These are phyloP conservation scores for Russula virescens DNA, from an alignment of 768 basidiomycete genomes.

Conservation along the genomic window DNA sequence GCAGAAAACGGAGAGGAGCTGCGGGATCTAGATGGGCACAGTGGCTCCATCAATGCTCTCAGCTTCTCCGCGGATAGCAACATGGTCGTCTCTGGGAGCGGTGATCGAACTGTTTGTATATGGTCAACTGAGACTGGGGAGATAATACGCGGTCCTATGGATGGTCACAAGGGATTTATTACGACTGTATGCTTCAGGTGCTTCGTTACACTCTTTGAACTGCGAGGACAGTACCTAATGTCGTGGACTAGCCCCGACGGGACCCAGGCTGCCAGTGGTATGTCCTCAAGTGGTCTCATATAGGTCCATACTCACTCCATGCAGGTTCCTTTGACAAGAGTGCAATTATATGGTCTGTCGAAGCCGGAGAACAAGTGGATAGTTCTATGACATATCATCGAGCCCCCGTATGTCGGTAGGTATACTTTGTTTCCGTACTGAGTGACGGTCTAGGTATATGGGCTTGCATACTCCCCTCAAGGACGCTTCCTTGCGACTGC, in stretches of 20 bases:
- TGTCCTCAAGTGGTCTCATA: not conserved
- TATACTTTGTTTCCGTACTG: not conserved
- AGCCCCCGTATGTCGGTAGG: slow-evolving; percentile 4
- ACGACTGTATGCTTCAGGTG: slow-evolving; percentile 18
- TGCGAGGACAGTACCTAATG: not conserved
- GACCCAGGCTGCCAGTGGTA: slow-evolving; percentile 16
- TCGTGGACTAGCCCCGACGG: slow-evolving; percentile 11
- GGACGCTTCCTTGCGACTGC: slow-evolving; percentile 36
- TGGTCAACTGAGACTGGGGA: slow-evolving; percentile 15
- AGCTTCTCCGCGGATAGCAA: slow-evolving; percentile 21
- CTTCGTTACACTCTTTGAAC: not conserved
- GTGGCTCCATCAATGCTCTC: slow-evolving; percentile 10
- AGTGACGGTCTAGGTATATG: not conserved
- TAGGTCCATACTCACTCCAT: not conserved
- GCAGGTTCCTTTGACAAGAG: slow-evolving; percentile 12
- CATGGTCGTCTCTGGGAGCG: slow-evolving; percentile 19
- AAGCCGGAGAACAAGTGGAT: slow-evolving; percentile 4
- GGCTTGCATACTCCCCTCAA: slow-evolving; percentile 19
- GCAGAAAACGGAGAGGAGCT: slow-evolving; percentile 11
- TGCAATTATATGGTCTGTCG: slow-evolving; percentile 15
- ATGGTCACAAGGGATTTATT: slow-evolving; percentile 6
- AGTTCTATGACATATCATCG: not conserved
- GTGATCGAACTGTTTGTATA: slow-evolving; percentile 15
- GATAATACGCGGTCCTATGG: slow-evolving; percentile 13
- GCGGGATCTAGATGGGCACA: slow-evolving; percentile 19